Conservation (phyloP, 352 stramenopile genomes). For the Pythium vanterpoolii region DNA sequence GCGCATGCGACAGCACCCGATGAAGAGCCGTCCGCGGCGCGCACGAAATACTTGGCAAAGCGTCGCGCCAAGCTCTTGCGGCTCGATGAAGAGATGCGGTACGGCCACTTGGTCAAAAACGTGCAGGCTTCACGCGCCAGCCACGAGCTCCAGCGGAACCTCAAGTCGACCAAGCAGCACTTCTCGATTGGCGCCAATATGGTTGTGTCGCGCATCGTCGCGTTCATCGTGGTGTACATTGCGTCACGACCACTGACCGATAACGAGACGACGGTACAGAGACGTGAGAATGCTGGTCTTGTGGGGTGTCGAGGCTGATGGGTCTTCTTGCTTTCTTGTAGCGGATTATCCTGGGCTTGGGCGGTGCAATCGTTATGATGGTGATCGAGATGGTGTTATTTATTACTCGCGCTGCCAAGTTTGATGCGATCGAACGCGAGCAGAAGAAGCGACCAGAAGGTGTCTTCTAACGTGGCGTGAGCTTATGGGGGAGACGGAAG, state of each 20-base stretch:
- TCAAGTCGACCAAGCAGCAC: slow-evolving; percentile 72
- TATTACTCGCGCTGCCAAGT: slow-evolving; percentile 71
- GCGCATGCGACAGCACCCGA: not conserved
- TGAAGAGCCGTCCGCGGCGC: slow-evolving; percentile 9
- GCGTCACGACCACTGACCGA: slow-evolving; percentile 57
- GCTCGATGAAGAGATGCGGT: slow-evolving; percentile 78
- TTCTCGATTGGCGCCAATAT: slow-evolving; percentile 84
- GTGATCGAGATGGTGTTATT: slow-evolving; percentile 87
- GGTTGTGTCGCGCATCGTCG: slow-evolving; percentile 74
- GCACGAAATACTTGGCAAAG: slow-evolving; percentile 37
- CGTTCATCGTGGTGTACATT: slow-evolving; percentile 82
- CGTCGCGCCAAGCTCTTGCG: slow-evolving; percentile 63
- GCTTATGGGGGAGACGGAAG: not conserved
- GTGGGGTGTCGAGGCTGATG: not conserved
- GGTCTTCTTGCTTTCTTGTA: slow-evolving; percentile 16
- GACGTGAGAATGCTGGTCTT: not conserved
- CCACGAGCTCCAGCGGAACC: slow-evolving; percentile 47
- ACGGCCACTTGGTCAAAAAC: slow-evolving; percentile 71
- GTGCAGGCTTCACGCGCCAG: slow-evolving; percentile 46
- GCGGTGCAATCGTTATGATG: slow-evolving; percentile 82
- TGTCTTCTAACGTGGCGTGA: slow-evolving; percentile 7
- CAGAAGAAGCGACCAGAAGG: slow-evolving; percentile 20
- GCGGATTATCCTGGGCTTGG: slow-evolving; percentile 63
- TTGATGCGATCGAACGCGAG: slow-evolving; percentile 47
- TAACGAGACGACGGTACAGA: slow-evolving; percentile 68